Conservation (phyloP, 345 rosid genomes). For the Mangifera indica region DNA sequence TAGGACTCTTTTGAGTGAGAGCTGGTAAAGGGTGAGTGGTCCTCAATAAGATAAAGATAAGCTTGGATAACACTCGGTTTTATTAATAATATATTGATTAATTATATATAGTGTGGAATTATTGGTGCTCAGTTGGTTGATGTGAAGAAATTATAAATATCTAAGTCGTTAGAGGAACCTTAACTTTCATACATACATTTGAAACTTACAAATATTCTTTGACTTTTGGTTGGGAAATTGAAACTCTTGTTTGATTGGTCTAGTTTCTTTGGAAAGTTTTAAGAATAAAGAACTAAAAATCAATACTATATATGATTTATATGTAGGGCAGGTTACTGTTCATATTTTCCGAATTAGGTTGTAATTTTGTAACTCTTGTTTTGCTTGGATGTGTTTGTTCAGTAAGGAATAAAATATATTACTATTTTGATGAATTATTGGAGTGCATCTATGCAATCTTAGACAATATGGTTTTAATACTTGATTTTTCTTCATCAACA, state of each 20-base stretch:
- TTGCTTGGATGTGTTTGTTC: no score
- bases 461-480: no score
- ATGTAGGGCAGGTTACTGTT: no score
- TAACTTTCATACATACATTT: constrained; percentile 2
- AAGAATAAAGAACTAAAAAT: no score
- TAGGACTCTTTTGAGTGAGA: constrained; percentile 42
- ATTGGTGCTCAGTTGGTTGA: constrained; percentile 7
- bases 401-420: no score
- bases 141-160: neutral
- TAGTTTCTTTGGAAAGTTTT: no score
- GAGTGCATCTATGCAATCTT: no score
- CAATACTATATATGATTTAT: no score
- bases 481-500: no score
- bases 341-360: no score
- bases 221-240: neutral
- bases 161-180: neutral
- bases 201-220: neutral
- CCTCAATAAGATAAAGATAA: constrained; percentile 33
- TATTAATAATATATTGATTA: neutral
- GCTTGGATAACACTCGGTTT: constrained; percentile 30
- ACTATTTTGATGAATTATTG: no score
- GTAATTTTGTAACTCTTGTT: no score
- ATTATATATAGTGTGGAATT: constrained; percentile 19
- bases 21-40: constrained; percentile 30
- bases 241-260: neutral